Conservation (phyloP, 768 basidiomycete genomes). For the Holtermannia corniformis region DNA sequence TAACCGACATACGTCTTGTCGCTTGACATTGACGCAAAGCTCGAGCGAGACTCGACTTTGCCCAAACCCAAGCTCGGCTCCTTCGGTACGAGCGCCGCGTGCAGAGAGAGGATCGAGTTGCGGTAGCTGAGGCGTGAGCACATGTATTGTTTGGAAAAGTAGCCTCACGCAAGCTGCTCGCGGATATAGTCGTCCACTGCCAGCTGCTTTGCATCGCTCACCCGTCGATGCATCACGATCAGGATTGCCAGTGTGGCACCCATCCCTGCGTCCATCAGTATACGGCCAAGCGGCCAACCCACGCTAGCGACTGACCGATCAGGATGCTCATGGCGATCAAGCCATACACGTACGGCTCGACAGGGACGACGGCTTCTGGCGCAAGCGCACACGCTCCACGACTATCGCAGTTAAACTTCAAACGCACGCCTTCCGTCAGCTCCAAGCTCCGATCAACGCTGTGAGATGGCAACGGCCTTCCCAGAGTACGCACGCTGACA, state of each 20-base stretch:
- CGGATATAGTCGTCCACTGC: slow-evolving; percentile 18
- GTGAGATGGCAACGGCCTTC: background rate
- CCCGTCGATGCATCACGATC: slow-evolving; percentile 11
- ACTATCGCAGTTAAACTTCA: slow-evolving; percentile 11
- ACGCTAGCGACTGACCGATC: slow-evolving; percentile 5
- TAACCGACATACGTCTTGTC: too few relatives aligned
- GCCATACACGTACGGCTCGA: slow-evolving; percentile 14
- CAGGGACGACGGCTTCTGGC: slow-evolving; percentile 8
- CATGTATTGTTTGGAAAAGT: background rate
- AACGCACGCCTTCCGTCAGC: too few relatives aligned
- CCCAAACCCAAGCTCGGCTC: too few relatives aligned
- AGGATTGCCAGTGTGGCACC: slow-evolving; percentile 7
- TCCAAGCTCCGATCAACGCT: too few relatives aligned
- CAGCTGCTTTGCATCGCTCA: slow-evolving; percentile 2
- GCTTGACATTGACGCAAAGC: too few relatives aligned
- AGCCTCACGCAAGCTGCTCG: slow-evolving; percentile 17
- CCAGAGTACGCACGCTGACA: slow-evolving; percentile 14
- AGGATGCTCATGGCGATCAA: slow-evolving; percentile 6
- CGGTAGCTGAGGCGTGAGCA: slow-evolving; percentile 8
- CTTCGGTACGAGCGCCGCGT: slow-evolving; percentile 9
- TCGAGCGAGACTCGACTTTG: too few relatives aligned
- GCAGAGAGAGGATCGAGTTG: slow-evolving; percentile 20
- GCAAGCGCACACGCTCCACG: slow-evolving; percentile 1
- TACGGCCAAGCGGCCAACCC: background rate
- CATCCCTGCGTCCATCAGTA: slow-evolving; percentile 9